Evolutionary conservation across 139 green algal species (phyloP), one percentile per base, ranked within the genome.

Genomic region (Asterochloris sp.): DNA sequence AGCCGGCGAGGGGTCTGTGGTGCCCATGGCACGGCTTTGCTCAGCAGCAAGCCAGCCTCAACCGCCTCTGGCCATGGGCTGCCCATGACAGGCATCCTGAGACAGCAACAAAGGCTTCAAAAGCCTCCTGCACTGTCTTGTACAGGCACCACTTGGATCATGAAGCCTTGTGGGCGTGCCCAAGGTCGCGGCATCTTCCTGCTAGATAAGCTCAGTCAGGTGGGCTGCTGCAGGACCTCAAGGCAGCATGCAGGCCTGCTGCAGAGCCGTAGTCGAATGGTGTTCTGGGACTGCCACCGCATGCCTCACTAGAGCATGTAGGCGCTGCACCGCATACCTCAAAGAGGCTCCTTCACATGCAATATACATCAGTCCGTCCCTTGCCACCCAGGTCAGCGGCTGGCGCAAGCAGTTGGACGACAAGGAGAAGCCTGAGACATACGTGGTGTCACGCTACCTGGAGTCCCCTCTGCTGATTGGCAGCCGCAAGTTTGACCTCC

Each of bases 151-250:
- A 91, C 89, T 26, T 97, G 94, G 94, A 97, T 97, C 88, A 91
- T 95, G 86, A 96, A 96, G 85, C 94, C 94, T 47, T 93, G 91
- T 67, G 91, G 89, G 17, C 87, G 87, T 29, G 88, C 90, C 17
- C 93, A 96, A 83, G 93, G 93, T 61, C 92, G 90, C 54, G 93
- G 92, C 77, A 96, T 96, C 80, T 96, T 95, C 85, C 89, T 96
- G 47, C 89, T 95, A 83, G 93, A 95, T 87, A 95, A 93, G 83
- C 84, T 95, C 10, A 87, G 80, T 64, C 93, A 96, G 88, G 86
- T 80, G 60, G 47, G 76, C 54, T n/a, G 38, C 38, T 54, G 38
- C 38, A 54, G 38, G 38, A 54, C 38, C 88, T 19, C 89, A 87
- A 29, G 96, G 93, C 92, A 97, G 96, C 88, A 89, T 94, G 85